Conservation (phyloP, 148 eudicot species). For the Gaultheria prostrata region DNA sequence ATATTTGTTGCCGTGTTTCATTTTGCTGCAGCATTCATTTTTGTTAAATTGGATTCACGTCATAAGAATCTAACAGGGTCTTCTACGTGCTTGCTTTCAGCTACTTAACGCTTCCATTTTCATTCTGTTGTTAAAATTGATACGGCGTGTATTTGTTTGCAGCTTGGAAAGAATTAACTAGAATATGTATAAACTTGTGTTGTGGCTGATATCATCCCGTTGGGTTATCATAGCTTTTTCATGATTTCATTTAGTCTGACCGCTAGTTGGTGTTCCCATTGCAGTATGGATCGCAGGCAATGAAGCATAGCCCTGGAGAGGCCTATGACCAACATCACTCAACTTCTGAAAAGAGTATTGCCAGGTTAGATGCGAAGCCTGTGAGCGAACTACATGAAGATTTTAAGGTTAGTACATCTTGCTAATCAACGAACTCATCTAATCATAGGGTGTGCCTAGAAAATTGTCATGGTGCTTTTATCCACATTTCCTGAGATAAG, state of each 20-base stretch:
- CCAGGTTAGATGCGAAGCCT: slow-evolving; percentile 22
- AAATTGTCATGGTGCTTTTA: slow-evolving; percentile 25
- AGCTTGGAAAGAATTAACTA: not conserved
- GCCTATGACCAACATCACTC: slow-evolving; percentile 19
- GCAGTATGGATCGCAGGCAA: slow-evolving; percentile 21
- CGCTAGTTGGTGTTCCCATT: slow-evolving; percentile 10
- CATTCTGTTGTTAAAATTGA: not conserved
- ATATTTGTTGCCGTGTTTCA: not conserved
- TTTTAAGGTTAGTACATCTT: slow-evolving; percentile 28
- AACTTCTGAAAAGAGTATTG: slow-evolving; percentile 19
- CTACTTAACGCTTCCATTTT: not conserved
- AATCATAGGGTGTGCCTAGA: slow-evolving; percentile 25
- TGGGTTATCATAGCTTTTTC: not conserved
- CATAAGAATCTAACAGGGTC: not conserved
- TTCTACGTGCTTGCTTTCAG: not conserved
- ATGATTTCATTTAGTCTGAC: slow-evolving; percentile 10
- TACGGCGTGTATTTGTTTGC: not conserved
- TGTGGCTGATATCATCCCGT: not conserved
- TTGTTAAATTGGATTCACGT: not conserved
- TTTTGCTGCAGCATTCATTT: not conserved
- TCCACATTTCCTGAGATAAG: slow-evolving; percentile 22
- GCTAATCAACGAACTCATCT: slow-evolving; percentile 32
- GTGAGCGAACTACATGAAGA: slow-evolving; percentile 19
- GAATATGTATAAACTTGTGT: not conserved
- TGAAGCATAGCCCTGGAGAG: slow-evolving; percentile 21